Percentiles rank a stretch among this genome's conserved stretches.
These are phyloP conservation scores for Fraxinus paxiana DNA, from an alignment of 305 asterid genomes.

Conservation along the genomic window DNA sequence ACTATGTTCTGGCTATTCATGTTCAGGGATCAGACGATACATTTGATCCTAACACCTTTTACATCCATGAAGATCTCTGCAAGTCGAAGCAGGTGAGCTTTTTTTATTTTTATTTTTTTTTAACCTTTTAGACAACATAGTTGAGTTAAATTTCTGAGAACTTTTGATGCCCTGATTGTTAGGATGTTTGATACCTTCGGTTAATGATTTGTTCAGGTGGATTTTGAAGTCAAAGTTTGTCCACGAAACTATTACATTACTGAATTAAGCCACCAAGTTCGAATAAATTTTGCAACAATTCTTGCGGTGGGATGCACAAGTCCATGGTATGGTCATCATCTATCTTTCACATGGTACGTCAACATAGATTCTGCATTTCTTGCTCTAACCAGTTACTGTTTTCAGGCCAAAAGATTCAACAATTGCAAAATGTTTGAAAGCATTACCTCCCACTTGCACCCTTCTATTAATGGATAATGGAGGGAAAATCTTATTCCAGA, in stretches of 20 bases:
- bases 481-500: constrained; percentile 53
- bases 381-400: constrained; percentile 4
- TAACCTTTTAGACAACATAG: not conserved
- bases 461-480: constrained; percentile 57
- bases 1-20: constrained; percentile 61
- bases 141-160: not conserved
- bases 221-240: constrained; percentile 65
- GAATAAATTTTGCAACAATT: constrained; percentile 53
- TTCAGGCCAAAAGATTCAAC: constrained; percentile 48
- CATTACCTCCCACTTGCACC: constrained; percentile 72
- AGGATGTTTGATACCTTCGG: not conserved
- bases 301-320: constrained; percentile 66
- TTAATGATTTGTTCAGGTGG: constrained; percentile 45
- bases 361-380: not conserved
- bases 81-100: constrained; percentile 61
- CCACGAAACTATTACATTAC: constrained; percentile 47
- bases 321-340: constrained; percentile 34
- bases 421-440: constrained; percentile 40
- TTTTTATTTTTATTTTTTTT: not conserved
- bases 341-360: not conserved
- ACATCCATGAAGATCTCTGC: constrained; percentile 75
- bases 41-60: constrained; percentile 70
- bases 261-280: constrained; percentile 60
- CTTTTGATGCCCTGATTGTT: not conserved
- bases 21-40: constrained; percentile 43